Evolutionary conservation across 2,329 filamentous ascomycete genomes (phyloP), one percentile per base, ranked within the genome.

Genomic region (Chaetomium olivaceum): DNA sequence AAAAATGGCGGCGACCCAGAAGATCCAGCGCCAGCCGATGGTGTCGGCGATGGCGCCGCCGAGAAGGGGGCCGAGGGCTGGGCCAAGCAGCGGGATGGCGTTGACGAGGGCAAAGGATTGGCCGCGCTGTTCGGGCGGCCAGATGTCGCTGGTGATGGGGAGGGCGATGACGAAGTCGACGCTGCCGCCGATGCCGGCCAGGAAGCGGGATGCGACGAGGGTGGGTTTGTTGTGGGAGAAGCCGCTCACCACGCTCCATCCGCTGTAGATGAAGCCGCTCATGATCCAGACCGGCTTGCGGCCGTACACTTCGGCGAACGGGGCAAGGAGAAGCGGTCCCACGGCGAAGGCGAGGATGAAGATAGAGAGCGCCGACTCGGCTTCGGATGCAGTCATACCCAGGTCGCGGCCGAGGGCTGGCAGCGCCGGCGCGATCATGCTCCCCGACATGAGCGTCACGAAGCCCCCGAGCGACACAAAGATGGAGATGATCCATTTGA

Each of bases 401-500:
- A 58, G 6, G 25, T 48, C 57, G 7, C 1, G 8, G 39, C 39
- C 57, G 25, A 58, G 48, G 23, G 57, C 19, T 3, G 11, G 9
- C n/a, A 58, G 57, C 36, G 57, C 11, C 19, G 57, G 57, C 14
- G 57, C 57, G 6, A 58, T 39, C 57, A 58, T 58, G 36, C 39
- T 39, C 11, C 57, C 57, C 23, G 39, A 58, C 57, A 48, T 58
- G 57, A 58, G 57, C 57, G 57, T 58, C 2, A 58, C 57, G 16
- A 58, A 39, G 1, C 57, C 57, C 6, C 57, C 57, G 16, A n/a
- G 11, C 1, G 57, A 58, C 6, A 58, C 39, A 39, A 58, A 21
- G 16, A 58, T 12, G 21, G 57, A 48, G 16, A 58, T 58, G 57
- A 16, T 39, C 57, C 57, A 58, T 58, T 58, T 58, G 14, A 16